Percentiles rank a stretch among this genome's conserved stretches.
These are phyloP conservation scores for Aureobasidium sp. DNA, from an alignment of 2,329 filamentous ascomycete genomes.

Conservation along the genomic window DNA sequence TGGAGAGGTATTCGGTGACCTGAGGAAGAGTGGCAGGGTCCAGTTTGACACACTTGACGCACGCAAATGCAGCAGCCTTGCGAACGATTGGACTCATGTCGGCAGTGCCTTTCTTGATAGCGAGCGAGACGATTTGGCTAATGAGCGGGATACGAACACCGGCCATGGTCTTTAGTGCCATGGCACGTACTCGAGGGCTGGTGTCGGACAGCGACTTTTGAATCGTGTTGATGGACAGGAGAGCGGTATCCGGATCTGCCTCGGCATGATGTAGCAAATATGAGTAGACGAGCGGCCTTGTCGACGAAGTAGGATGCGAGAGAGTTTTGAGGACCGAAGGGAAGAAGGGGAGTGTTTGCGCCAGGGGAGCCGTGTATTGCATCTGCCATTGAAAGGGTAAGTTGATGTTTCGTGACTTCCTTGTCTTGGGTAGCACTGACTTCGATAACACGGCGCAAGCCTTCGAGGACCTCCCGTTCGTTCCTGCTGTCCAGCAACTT, in stretches of 20 bases:
- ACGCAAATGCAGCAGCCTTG: conserved; percentile 84
- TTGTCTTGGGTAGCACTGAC: not conserved
- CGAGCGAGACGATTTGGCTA: conserved; percentile 90
- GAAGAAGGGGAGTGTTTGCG: conserved; percentile 86
- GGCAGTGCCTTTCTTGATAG: conserved; percentile 84
- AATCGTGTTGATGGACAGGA: conserved; percentile 97
- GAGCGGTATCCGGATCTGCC: conserved; percentile 85
- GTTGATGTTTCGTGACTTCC: not conserved
- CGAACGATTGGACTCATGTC: conserved; percentile 95
- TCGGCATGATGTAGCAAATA: conserved; percentile 97
- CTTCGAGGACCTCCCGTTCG: conserved; percentile 88
- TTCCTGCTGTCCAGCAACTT: conserved; percentile 89
- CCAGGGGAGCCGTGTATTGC: conserved; percentile 86
- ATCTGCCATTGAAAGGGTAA: conserved; percentile 48
- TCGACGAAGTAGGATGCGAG: conserved; percentile 83
- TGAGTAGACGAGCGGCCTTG: conserved; percentile 98
- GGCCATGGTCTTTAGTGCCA: conserved; percentile 94
- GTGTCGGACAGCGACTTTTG: conserved; percentile 93
- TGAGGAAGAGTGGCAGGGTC: conserved; percentile 81
- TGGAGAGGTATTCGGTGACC: conserved; percentile 70
- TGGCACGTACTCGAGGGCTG: conserved; percentile 81
- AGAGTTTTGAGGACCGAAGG: conserved; percentile 98
- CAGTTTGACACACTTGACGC: conserved; percentile 89
- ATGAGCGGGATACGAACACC: conserved; percentile 96
- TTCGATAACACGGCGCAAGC: conserved; percentile 69